Conservation (phyloP, 192 early-diverging fungal genomes). For the Geranomyces variabilis region DNA sequence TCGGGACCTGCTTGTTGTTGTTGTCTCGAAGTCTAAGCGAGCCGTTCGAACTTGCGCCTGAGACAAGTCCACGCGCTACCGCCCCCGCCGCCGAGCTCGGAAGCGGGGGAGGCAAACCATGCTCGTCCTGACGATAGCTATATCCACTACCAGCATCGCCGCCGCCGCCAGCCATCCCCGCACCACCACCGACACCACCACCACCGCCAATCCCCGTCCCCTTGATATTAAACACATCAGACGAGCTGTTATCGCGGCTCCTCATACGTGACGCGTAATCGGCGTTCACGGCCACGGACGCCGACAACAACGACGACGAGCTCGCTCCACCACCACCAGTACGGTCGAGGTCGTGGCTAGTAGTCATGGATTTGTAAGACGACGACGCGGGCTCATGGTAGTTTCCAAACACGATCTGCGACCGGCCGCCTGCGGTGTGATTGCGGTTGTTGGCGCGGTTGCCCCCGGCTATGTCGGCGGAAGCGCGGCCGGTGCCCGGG, state of each 20-base stretch:
- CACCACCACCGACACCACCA: too few species aligned
- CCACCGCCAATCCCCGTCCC: too few species aligned
- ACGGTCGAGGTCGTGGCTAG: neutral
- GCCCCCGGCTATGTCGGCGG: neutral
- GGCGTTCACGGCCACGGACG: neutral
- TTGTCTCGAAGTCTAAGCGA: neutral
- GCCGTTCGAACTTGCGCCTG: neutral
- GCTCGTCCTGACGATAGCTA: too few species aligned
- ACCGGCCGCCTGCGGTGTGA: constrained; percentile 10
- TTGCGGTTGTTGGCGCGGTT: neutral
- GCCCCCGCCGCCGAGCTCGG: neutral
- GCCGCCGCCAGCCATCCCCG: too few species aligned
- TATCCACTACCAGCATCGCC: too few species aligned
- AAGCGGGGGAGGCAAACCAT: neutral
- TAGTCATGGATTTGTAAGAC: constrained; percentile 14
- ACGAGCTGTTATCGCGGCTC: too few species aligned
- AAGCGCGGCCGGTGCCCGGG: neutral
- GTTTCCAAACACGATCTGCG: constrained; percentile 24
- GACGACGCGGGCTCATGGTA: constrained; percentile 12
- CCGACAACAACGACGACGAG: neutral
- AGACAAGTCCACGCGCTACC: neutral
- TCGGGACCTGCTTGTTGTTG: neutral
- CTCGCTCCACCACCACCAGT: too few species aligned
- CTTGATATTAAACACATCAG: too few species aligned
- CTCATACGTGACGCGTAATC: neutral